A percentile compares a stretch with the other conserved stretches of the same genome.
Conservation (phyloP, 495 filamentous ascomycete genomes). For the Xylaria palmicola region DNA sequence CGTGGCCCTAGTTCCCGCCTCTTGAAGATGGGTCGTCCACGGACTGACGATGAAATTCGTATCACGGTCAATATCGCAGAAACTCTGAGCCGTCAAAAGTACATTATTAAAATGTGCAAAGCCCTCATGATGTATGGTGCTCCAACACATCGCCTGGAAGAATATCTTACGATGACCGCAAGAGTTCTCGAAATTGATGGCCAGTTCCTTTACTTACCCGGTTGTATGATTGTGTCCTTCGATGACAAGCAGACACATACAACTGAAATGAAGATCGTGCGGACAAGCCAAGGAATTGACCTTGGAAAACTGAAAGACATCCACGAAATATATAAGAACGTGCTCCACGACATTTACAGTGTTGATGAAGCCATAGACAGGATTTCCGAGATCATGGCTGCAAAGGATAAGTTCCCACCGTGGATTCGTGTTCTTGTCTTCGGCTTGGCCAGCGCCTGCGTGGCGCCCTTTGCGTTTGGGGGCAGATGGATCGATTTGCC, state of each 20-base stretch:
- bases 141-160: slow-evolving; percentile 73
- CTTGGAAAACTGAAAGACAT: slow-evolving; percentile 80
- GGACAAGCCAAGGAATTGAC: slow-evolving; percentile 73
- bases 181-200: slow-evolving; percentile 86
- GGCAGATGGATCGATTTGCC: slow-evolving; percentile 87
- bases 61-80: slow-evolving; percentile 92
- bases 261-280: slow-evolving; percentile 87
- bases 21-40: slow-evolving; percentile 40
- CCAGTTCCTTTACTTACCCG: slow-evolving; percentile 89
- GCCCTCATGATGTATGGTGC: slow-evolving; percentile 85
- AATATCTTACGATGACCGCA: slow-evolving; percentile 88
- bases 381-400: slow-evolving; percentile 64
- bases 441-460: slow-evolving; percentile 73
- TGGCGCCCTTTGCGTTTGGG: slow-evolving; percentile 89
- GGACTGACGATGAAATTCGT: slow-evolving; percentile 64
- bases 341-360: slow-evolving; percentile 83
- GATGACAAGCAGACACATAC: slow-evolving; percentile 88
- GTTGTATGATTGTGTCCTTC: slow-evolving; percentile 95
- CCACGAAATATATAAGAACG: slow-evolving; percentile 90
- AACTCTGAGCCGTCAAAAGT: slow-evolving; percentile 74
- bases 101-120: slow-evolving; percentile 80
- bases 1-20: slow-evolving; percentile 37
- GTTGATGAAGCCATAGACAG: slow-evolving; percentile 77
- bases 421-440: slow-evolving; percentile 81
- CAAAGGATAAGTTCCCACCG: slow-evolving; percentile 60